Base-by-base conservation (phyloP, 805 yeast species). In the Saccharomycopsis sp. region DNA sequence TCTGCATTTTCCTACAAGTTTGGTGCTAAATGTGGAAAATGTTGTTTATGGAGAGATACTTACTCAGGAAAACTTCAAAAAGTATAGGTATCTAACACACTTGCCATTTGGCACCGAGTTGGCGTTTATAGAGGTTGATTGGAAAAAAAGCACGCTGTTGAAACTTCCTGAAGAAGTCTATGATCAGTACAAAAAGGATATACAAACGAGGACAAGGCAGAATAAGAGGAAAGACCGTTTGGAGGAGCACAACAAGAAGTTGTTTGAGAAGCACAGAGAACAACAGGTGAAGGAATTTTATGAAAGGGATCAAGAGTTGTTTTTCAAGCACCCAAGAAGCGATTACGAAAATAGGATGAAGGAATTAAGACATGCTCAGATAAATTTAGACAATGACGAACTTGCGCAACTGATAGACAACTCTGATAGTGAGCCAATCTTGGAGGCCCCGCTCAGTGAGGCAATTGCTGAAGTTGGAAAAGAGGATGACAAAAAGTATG, bases 51-150 rank as follows among this genome's bases (percentile, higher is more conserved):
- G 82, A 27, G 72, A 72, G 18, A 65, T 80, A 16, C 71, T 79
- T 2, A 71, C 80, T 12, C 75, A 74, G n/a, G 46, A 58, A 3
- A 49, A 80, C 52, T 52, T 73, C 2, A 70, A 72, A 38, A 74
- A 77, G 49, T 69, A 69, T 56, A 88, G 86, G 57, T 86, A 82
- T 56, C 60, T 92, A 42, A 69, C 82, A 1, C 89, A 89, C 58
- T 60, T 87, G 17, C 96, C 98, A 0, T 56, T 74, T 21, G 96
- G 96, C 1, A 80, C 95, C 0, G 82, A 80, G 39, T 58, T 89
- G 32, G 94, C 87, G 8, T 77, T 84, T 48, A 55, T 92, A 41
- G 97, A 92, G 52, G 71, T 95, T 38, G 80, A 85, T 55, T 89
- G 97, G 97, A 31, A 23, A 38, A 50, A 21, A 44, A 48, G 18